phyloP scores from a whole-genome alignment of 352 stramenopile species.

The Paralagenidium karlingii region DNA sequence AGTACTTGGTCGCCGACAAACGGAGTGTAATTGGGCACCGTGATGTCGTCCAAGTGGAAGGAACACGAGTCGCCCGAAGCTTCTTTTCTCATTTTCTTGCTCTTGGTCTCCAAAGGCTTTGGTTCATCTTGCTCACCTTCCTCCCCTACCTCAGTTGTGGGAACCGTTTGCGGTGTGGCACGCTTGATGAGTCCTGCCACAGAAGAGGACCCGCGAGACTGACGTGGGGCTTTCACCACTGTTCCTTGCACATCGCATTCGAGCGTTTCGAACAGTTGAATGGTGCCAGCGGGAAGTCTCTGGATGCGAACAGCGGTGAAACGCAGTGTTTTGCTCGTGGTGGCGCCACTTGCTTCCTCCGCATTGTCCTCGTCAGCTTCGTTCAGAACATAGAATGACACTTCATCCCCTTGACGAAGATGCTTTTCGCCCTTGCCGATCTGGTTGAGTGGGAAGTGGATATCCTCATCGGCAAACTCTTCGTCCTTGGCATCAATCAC shows the following conservation, averaged over 20 bases:
- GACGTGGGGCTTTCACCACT: conserved; percentile 48
- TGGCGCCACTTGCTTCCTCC: neutral
- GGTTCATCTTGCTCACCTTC: conserved; percentile 10
- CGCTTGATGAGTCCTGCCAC: conserved; percentile 42
- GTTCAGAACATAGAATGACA: conserved; percentile 71
- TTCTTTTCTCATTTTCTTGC: conserved; percentile 7
- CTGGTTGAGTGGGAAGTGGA: conserved; percentile 66
- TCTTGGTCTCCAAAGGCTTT: conserved; percentile 19
- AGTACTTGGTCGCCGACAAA: conserved; percentile 37
- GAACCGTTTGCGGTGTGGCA: conserved; percentile 1
- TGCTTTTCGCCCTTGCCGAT: conserved; percentile 20
- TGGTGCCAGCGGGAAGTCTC: conserved; percentile 31
- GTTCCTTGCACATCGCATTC: conserved; percentile 38
- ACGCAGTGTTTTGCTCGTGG: no score
- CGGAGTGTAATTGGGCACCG: conserved; percentile 53
- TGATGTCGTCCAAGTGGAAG: conserved; percentile 45
- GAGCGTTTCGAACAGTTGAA: conserved; percentile 54
- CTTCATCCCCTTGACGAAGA: conserved; percentile 49
- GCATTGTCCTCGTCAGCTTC: conserved; percentile 30
- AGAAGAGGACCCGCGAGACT: conserved; percentile 43
- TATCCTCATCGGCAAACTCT: no score
- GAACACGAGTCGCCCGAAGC: conserved; percentile 12
- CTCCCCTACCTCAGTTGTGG: conserved; percentile 2
- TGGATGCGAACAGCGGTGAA: conserved; percentile 59
- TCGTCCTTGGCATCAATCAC: conserved; percentile 50